phyloP scores from a whole-genome alignment of 1,284 basidiomycete species.

The Ceratobasidium sp. region DNA sequence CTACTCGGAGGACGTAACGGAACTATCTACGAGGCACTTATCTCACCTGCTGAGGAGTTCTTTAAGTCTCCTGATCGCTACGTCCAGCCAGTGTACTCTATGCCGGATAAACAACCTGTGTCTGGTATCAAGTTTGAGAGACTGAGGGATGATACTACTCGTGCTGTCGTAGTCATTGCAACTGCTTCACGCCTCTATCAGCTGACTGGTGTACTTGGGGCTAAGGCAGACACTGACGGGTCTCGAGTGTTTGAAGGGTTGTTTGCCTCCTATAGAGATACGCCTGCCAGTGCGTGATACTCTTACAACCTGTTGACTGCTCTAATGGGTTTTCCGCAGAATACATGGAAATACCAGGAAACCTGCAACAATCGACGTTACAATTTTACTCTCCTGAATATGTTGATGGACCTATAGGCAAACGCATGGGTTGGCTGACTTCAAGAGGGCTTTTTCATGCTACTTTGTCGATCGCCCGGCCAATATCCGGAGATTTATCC shows the following conservation, averaged over 20 bases:
- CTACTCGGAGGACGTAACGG: conserved; percentile 90
- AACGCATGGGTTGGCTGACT: conserved; percentile 88
- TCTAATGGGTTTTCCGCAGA: conserved; percentile 60
- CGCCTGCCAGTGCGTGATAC: conserved; percentile 74
- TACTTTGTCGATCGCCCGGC: conserved; percentile 67
- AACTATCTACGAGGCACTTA: conserved; percentile 82
- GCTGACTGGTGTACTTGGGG: conserved; percentile 74
- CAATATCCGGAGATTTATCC: conserved; percentile 51
- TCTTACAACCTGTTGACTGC: background rate
- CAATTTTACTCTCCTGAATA: conserved; percentile 75
- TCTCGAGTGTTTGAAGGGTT: conserved; percentile 79
- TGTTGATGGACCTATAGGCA: conserved; percentile 72
- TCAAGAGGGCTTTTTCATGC: conserved; percentile 62
- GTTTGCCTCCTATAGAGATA: conserved; percentile 78
- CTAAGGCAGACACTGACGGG: conserved; percentile 74
- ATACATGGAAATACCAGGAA: conserved; percentile 86
- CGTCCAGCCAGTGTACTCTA: conserved; percentile 78
- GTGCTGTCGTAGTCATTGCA: conserved; percentile 78
- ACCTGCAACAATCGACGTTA: conserved; percentile 76
- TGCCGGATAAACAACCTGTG: conserved; percentile 81
- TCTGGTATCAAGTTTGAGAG: conserved; percentile 86
- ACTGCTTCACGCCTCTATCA: conserved; percentile 93
- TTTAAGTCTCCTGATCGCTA: conserved; percentile 91
- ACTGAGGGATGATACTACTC: conserved; percentile 57
- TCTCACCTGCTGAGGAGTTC: conserved; percentile 90